Evolutionary conservation across 495 filamentous ascomycete genomes (phyloP), one percentile per base, ranked within the genome.

Genomic region (Cladorrhinum samala): DNA sequence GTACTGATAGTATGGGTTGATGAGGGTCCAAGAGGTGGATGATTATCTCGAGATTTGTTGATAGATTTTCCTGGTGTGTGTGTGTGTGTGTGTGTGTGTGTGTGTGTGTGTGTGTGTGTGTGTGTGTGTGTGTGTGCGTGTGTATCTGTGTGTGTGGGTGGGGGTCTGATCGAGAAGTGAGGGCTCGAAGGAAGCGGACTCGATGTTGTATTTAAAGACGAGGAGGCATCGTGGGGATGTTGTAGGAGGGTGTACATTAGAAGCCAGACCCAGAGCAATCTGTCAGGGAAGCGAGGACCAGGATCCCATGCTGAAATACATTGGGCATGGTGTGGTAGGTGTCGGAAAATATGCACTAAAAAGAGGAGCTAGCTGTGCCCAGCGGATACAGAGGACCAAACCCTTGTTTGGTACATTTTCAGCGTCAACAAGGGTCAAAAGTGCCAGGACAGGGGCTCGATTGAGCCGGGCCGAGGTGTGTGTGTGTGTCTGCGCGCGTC

Each of bases 141-240:
- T n/a, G n/a, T n/a, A n/a, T n/a, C n/a, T n/a, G n/a, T n/a, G 33
- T 46, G 48, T 49, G 44, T 41, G 8, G 50, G 49, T 49, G 23
- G 36, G 40, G 55, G 43, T 45, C 38, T 54, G 44, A 18, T 24
- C 49, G 24, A 42, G 44, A 49, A 23, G 38, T 46, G 47, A 30
- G 16, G 23, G 44, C 30, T 21, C 1, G 46, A 21, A 37, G 55
- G 40, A 14, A 56, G 47, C 53, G 57, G 60, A 55, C 50, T 46
- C 37, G 55, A 47, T 13, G 48, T 59, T 61, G 55, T 61, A 63
- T 66, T 63, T 63, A 66, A 60, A 50, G 51, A 38, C 41, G 23
- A 52, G n/a, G n/a, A n/a, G 53, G 27, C 50, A 46, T 58, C 44
- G 33, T 52, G 33, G 53, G 37, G 54, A n/a, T n/a, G 44, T 37